These are phyloP conservation scores for Aureobasidium musti DNA, from an alignment of 2,329 filamentous ascomycete genomes.

Conservation along the genomic window DNA sequence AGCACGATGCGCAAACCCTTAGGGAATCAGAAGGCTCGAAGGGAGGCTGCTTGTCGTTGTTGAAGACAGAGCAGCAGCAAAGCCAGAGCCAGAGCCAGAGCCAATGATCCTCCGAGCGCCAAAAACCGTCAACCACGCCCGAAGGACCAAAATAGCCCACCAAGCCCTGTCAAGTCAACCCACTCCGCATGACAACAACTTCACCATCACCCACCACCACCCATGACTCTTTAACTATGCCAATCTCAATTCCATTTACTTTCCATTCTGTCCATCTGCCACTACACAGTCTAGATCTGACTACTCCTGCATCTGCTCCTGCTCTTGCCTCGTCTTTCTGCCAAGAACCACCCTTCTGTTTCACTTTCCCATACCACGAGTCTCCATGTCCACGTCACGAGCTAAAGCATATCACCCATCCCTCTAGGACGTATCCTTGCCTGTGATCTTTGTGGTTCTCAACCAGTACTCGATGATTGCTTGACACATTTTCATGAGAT, in stretches of 20 bases:
- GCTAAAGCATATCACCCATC: constrained; percentile 2
- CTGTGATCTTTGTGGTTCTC: background rate
- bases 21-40: background rate
- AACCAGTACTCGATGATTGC: background rate
- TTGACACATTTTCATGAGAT: background rate
- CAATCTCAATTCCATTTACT: background rate
- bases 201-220: background rate
- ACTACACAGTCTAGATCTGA: background rate
- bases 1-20: constrained; percentile 2
- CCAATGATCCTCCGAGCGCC: constrained; percentile 13
- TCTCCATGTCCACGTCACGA: no score
- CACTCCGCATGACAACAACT: constrained; percentile 1
- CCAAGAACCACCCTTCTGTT: constrained; percentile 15
- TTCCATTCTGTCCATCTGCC: background rate
- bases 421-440: background rate
- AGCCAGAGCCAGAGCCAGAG: background rate
- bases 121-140: background rate
- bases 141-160: constrained; percentile 22
- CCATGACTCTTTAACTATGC: constrained; percentile 4
- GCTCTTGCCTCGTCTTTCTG: background rate
- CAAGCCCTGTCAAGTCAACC: constrained; percentile 21
- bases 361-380: constrained; percentile 3
- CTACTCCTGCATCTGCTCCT: background rate
- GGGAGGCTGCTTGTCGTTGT: constrained; percentile 6
- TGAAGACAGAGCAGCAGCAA: constrained; percentile 7